phyloP scores from a whole-genome alignment of 2,329 filamentous ascomycete species.

The Drechslerella coelobrocha region DNA sequence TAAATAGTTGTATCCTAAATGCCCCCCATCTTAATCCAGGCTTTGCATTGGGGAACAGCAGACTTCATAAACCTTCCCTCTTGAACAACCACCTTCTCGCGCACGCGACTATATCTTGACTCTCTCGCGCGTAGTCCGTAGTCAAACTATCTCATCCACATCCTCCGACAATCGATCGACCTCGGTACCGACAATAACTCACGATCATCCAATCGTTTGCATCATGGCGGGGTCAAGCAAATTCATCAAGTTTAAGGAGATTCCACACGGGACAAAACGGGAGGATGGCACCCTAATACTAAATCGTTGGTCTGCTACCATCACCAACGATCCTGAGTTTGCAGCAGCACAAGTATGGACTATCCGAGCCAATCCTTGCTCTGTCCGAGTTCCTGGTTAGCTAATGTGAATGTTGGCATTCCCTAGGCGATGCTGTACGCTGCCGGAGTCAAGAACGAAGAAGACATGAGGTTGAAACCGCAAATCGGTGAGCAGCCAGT shows the following conservation, averaged over 20 bases:
- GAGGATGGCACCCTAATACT: conserved; percentile 69
- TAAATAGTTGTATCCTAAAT: background rate
- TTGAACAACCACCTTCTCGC: background rate
- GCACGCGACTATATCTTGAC: conserved; percentile 30
- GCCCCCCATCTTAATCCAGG: background rate
- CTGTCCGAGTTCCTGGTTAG: conserved; percentile 15
- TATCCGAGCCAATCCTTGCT: conserved; percentile 1
- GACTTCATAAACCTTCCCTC: background rate
- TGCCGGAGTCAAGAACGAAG: conserved; percentile 80
- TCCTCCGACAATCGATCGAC: background rate
- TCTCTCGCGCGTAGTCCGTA: background rate
- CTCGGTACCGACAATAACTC: background rate
- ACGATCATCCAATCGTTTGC: background rate
- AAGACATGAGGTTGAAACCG: conserved; percentile 86
- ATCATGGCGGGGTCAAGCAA: conserved; percentile 45
- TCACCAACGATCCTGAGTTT: conserved; percentile 87
- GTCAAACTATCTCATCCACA: background rate
- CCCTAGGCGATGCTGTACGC: conserved; percentile 89
- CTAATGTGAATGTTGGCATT: conserved; percentile 25
- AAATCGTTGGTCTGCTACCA: conserved; percentile 82
- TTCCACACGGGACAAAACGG: conserved; percentile 54
- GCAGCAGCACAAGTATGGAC: conserved; percentile 81
- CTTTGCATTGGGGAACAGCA: background rate
- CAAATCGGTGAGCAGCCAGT: conserved; percentile 72
- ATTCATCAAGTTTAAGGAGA: conserved; percentile 54